Percentiles rank a stretch among this genome's conserved stretches.
phyloP scores from a whole-genome alignment of 129 eudicot genomes.

The Rutidosis leptorrhynchoides region DNA sequence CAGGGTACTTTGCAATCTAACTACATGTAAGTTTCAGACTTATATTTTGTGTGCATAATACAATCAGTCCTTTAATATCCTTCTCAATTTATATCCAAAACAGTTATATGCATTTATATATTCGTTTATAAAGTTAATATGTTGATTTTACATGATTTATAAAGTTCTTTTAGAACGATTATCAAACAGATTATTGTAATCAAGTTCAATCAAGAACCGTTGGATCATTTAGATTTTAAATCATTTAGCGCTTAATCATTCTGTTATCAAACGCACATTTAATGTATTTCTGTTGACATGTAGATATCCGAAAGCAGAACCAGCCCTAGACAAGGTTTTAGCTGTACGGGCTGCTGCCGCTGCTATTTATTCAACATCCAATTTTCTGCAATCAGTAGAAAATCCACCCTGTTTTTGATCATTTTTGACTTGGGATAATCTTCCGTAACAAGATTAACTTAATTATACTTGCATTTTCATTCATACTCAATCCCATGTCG shows the following conservation, averaged over 20 bases:
- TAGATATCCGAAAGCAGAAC: conserved; percentile 48
- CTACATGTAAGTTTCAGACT: conserved; percentile 46
- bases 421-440: conserved; percentile 17
- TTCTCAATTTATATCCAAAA: too few relatives aligned
- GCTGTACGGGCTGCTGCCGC: conserved; percentile 86
- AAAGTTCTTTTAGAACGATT: too few relatives aligned
- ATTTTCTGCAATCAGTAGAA: conserved; percentile 51
- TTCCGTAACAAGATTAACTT: conserved; percentile 20
- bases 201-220: too few relatives aligned
- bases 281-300: conserved; percentile 21
- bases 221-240: too few relatives aligned
- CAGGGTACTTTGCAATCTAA: conserved; percentile 29
- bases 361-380: conserved; percentile 83
- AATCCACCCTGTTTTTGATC: conserved; percentile 56
- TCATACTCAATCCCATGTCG: conserved; percentile 2
- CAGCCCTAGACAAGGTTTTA: conserved; percentile 42
- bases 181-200: too few relatives aligned
- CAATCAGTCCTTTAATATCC: too few relatives aligned
- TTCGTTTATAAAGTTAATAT: too few relatives aligned
- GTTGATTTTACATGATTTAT: too few relatives aligned
- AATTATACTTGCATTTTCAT: conserved; percentile 16
- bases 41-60: background rate
- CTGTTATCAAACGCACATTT: background rate
- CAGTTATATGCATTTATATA: too few relatives aligned
- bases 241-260: too few relatives aligned